Base-by-base conservation (phyloP, 768 basidiomycete genomes). In the Scleroderma citrinum region DNA sequence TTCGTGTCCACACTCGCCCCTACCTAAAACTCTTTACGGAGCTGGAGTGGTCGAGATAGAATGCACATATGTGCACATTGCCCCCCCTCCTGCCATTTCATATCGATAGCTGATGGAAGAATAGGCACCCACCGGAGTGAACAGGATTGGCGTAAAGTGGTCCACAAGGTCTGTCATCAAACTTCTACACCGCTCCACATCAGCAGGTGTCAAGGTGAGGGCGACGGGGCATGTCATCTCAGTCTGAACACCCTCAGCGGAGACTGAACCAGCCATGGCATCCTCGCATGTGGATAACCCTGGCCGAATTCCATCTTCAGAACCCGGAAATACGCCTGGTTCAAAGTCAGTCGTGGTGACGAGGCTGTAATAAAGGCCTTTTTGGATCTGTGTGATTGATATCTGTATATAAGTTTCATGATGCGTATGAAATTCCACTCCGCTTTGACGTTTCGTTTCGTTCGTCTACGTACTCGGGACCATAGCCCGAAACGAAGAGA, bases 91-190 rank as follows among this genome's bases (percentile, higher is more conserved):
- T 4, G 26, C 8, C 26, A 8, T 29, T 4, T 29, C 26, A 29
- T 29, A 29, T 29, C 8, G 26, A 29, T 29, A 29, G 8, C 23
- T 11, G n/a, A 42, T 39, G 16, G 36, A 24, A 45, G 7, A 20
- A 37, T 24, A 3, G 30, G 26, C 45, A 67, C 64, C 31, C 31
- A 67, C 76, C 23, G 83, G 77, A 2, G 86, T 86, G 62, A 89
- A 89, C 0, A 89, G 66, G 31, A 81, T 70, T 2, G 87, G 85
- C 0, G 85, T 83, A 60, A 88, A 87, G 61, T 85, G 74, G 5
- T 73, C 73, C 49, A 89, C 79, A 51, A 89, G 61, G 24, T 61
- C 62, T 7, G 69, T 67, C 74, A 83, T 76, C 30, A 84, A 70
- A n/a, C 58, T 58, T 53, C 64, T 67, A 55, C 78, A 81, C 32